Percentiles rank a stretch among this genome's conserved stretches.
These are phyloP conservation scores for Verticillium isaacii DNA, from an alignment of 2,329 filamentous ascomycete species.

Conservation along the genomic window DNA sequence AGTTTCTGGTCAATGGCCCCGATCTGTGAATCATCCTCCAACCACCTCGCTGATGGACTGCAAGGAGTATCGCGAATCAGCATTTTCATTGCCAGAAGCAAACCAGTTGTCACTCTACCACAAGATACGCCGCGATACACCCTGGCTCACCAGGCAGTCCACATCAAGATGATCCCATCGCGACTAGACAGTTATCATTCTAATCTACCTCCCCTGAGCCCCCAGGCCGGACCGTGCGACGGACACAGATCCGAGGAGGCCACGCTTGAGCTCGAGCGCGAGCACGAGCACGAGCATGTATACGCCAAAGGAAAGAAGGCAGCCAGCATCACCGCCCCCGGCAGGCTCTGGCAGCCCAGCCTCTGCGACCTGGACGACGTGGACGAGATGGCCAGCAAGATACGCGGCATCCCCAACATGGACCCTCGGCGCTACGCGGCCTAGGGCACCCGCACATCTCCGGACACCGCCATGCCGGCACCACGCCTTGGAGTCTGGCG, in stretches of 20 bases:
- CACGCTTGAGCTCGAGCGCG: not conserved
- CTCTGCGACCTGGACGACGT: not conserved
- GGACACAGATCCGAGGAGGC: too few species aligned
- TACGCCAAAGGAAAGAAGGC: not conserved
- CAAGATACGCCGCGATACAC: too few species aligned
- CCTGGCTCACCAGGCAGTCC: too few species aligned
- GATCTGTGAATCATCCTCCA: too few species aligned
- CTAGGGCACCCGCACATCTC: not conserved
- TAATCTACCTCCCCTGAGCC: not conserved
- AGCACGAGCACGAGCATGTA: not conserved
- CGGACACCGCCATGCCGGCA: not conserved
- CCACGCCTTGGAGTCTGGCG: not conserved
- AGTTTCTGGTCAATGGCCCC: too few species aligned
- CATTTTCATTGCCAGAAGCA: too few species aligned
- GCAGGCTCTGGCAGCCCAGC: not conserved
- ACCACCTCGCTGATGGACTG: too few species aligned
- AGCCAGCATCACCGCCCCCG: not conserved
- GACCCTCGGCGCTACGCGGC: not conserved
- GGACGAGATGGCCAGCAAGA: not conserved
- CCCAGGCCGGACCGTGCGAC: not conserved
- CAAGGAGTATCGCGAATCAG: too few species aligned
- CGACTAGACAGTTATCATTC: too few species aligned
- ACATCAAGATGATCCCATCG: too few species aligned
- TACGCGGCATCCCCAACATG: not conserved
- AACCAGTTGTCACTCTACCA: too few species aligned